Base-by-base conservation (phyloP, 768 basidiomycete species). In the Phaffia australis region DNA sequence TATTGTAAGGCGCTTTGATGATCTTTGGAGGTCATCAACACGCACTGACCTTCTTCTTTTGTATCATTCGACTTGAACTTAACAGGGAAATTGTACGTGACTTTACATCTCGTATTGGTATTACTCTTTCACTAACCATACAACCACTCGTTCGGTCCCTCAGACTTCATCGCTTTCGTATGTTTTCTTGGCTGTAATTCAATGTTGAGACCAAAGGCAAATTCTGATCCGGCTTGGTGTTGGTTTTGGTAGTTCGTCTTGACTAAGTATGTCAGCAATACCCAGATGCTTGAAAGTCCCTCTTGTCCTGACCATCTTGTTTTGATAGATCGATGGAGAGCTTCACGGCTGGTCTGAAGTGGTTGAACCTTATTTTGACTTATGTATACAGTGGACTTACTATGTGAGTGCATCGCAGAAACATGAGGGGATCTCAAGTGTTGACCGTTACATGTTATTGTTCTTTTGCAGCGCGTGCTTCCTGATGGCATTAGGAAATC, bases 351-450 rank as follows among this genome's bases (percentile, higher is more conserved):
- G 71, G n/a, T 11, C 62, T 69, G 42, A 69, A 69, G 30, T 69
- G 69, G 49, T 77, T 87, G 74, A 95, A 95, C 75, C 35, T 42
- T 5, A 80, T 92, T 47, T 81, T 98, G 57, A 83, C 85, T 55
- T 97, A 94, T 78, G 80, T 87, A 71, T 98, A 97, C 74, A 80
- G 93, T 66, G 93, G 89, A 2, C 78, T 95, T 2, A 79, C 97
- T 50, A 81, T 92, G 71, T 64, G 32, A 35, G 63, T 48, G 2
- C 48, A 27, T 19, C 21, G 21, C 49, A 30, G 16, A n/a, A 29
- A 8, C 16, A 46, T 48, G 11, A 19, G 0, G 6, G 32, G 18
- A 9, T 55, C 23, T 16, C 7, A 29, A 21, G 27, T 1, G 18
- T 16, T 46, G 51, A 47, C 51, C 48, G 35, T 25, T 48, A 9